These are phyloP conservation scores for Lipomyces yamanashiensis DNA, from an alignment of 805 yeast genomes.

Conservation along the genomic window DNA sequence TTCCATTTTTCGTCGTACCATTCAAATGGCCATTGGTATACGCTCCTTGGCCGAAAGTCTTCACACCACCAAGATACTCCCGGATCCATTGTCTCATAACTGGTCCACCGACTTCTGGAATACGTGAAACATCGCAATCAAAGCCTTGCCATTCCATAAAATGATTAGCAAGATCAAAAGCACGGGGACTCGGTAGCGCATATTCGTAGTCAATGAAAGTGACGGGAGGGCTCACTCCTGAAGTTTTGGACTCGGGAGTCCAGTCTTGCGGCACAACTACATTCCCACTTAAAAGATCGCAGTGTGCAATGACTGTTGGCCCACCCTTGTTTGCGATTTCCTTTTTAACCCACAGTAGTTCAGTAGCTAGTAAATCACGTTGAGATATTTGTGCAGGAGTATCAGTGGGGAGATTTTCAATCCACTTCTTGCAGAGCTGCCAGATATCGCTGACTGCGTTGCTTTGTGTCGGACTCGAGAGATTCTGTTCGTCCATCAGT, in stretches of 20 bases:
- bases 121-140: slow-evolving; percentile 63
- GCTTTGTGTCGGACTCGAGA: slow-evolving; percentile 33
- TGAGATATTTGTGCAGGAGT: slow-evolving; percentile 40
- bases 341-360: slow-evolving; percentile 59
- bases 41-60: slow-evolving; percentile 17
- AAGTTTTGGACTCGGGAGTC: slow-evolving; percentile 6
- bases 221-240: slow-evolving; percentile 42
- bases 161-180: slow-evolving; percentile 75
- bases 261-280: slow-evolving; percentile 60
- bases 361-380: slow-evolving; percentile 52
- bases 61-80: slow-evolving; percentile 54
- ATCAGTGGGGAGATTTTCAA: slow-evolving; percentile 60
- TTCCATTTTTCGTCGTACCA: neutral
- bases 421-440: slow-evolving; percentile 68
- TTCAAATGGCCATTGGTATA: neutral
- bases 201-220: slow-evolving; percentile 74
- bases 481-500: slow-evolving; percentile 33
- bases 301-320: slow-evolving; percentile 62
- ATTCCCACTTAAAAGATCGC: slow-evolving; percentile 76
- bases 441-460: slow-evolving; percentile 54
- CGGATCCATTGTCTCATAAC: slow-evolving; percentile 62
- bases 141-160: slow-evolving; percentile 85
- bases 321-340: slow-evolving; percentile 55
- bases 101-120: slow-evolving; percentile 60
- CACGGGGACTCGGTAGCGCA: slow-evolving; percentile 72